These are phyloP conservation scores for Monosporascus sp. DNA, from an alignment of 2,329 filamentous ascomycete genomes.

Conservation along the genomic window DNA sequence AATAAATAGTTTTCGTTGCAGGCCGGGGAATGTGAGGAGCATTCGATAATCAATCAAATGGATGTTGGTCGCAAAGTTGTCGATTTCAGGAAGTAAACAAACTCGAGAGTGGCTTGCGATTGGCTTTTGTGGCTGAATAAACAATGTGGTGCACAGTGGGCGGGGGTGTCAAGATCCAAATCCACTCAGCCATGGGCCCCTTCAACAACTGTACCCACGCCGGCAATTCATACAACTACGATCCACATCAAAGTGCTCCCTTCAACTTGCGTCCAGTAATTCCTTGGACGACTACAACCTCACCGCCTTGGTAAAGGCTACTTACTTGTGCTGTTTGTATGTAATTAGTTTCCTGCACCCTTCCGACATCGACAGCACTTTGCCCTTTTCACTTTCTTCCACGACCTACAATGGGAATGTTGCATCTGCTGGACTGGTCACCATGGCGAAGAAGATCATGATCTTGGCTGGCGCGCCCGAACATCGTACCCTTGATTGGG, in stretches of 20 bases:
- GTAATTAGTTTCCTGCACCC: no score
- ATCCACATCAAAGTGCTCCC: no score
- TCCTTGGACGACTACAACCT: background rate
- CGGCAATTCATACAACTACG: no score
- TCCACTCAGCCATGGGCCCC: no score
- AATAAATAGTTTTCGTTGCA: background rate
- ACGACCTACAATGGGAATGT: constrained; percentile 2
- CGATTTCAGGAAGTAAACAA: background rate
- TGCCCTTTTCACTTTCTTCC: background rate
- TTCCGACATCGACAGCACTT: no score
- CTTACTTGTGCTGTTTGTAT: no score
- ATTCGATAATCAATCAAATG: background rate
- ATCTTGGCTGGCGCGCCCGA: constrained; percentile 25
- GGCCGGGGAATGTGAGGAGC: background rate
- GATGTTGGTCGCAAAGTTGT: background rate
- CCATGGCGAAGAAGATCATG: constrained; percentile 22
- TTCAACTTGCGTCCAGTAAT: no score
- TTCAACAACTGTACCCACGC: no score
- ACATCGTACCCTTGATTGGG: constrained; percentile 18
- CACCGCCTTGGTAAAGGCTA: background rate
- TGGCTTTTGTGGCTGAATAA: background rate
- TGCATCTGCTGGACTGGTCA: constrained; percentile 4
- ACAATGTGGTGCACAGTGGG: background rate
- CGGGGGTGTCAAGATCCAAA: no score
- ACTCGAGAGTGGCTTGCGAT: background rate